A percentile compares a stretch with the other conserved stretches of the same genome.
phyloP scores from a whole-genome alignment of 2,329 filamentous ascomycete species.

The Cladophialophora yegresii region DNA sequence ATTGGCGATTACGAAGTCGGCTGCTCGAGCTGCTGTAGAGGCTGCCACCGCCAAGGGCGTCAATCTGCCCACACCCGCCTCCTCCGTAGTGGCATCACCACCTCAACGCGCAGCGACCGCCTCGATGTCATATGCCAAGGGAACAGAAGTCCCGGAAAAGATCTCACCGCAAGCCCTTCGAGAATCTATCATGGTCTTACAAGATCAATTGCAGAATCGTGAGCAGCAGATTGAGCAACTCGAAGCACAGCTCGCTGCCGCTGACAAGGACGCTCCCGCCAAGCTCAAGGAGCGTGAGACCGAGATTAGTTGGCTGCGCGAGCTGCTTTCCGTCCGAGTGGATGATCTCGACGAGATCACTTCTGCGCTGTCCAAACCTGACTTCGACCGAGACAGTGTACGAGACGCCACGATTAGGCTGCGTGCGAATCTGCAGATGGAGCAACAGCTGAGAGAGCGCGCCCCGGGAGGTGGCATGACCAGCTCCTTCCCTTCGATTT shows the following conservation, averaged over 20 bases:
- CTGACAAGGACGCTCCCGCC: constrained; percentile 73
- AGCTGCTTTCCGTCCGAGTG: constrained; percentile 85
- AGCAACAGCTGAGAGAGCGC: constrained; percentile 90
- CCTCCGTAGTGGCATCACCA: constrained; percentile 42
- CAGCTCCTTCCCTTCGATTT: constrained; percentile 70
- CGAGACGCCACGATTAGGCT: constrained; percentile 91
- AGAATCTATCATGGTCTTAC: constrained; percentile 92
- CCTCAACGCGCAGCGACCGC: constrained; percentile 50
- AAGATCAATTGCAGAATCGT: constrained; percentile 93
- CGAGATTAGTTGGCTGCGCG: constrained; percentile 91
- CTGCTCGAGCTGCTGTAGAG: constrained; percentile 77
- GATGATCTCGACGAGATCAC: constrained; percentile 94
- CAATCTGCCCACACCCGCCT: constrained; percentile 35
- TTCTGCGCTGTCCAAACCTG: constrained; percentile 69
- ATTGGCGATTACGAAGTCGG: constrained; percentile 83
- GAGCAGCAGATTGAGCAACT: constrained; percentile 87
- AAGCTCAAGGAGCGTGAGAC: constrained; percentile 91
- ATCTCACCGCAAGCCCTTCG: constrained; percentile 92
- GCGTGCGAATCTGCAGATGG: constrained; percentile 94
- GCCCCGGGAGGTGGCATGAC: constrained; percentile 68
- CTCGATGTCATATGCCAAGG: constrained; percentile 49
- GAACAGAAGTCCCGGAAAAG: constrained; percentile 69
- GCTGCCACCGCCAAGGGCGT: constrained; percentile 63
- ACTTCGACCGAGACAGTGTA: constrained; percentile 75
- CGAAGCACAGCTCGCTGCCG: constrained; percentile 67